Evolutionary conservation across 2,329 filamentous ascomycete species (phyloP).

Genomic region (Corniculantispora saksenae): DNA sequence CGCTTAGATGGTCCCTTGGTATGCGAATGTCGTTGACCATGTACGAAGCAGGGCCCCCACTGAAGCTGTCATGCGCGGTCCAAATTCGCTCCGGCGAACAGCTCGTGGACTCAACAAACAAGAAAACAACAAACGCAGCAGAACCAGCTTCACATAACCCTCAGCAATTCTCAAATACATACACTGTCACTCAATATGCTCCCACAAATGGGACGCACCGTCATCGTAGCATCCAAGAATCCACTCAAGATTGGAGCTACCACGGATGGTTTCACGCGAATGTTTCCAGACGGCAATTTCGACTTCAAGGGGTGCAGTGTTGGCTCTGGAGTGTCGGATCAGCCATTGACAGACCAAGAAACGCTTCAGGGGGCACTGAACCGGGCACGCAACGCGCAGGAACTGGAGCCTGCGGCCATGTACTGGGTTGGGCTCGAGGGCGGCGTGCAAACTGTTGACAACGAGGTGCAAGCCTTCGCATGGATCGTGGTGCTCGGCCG

Average conservation of each 20-base stretch:
- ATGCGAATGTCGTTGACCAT: not conserved
- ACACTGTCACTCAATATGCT: not conserved
- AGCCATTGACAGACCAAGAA: slow-evolving; percentile 40
- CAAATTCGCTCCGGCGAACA: not conserved
- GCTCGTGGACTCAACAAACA: not conserved
- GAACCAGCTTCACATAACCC: not conserved
- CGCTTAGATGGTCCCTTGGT: not conserved
- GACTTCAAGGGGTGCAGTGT: slow-evolving; percentile 33
- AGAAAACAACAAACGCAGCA: not conserved
- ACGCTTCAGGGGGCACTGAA: slow-evolving; percentile 42
- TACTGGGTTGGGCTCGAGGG: slow-evolving; percentile 46
- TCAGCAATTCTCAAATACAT: not conserved
- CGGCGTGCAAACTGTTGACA: slow-evolving; percentile 35
- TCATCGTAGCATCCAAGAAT: slow-evolving; percentile 42
- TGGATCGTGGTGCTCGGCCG: slow-evolving; percentile 39
- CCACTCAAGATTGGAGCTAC: slow-evolving; percentile 42
- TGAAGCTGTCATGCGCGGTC: not conserved
- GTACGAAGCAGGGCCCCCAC: not conserved
- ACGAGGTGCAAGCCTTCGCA: slow-evolving; percentile 38
- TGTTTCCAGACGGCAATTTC: slow-evolving; percentile 34
- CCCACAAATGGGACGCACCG: not conserved
- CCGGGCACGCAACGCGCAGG: slow-evolving; percentile 35
- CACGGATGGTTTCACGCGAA: slow-evolving; percentile 35
- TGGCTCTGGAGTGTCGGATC: slow-evolving; percentile 40
- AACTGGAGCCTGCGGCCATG: slow-evolving; percentile 33